phyloP scores from a whole-genome alignment of 805 yeast genomes.

The Ogataea trehaloabstinens region DNA sequence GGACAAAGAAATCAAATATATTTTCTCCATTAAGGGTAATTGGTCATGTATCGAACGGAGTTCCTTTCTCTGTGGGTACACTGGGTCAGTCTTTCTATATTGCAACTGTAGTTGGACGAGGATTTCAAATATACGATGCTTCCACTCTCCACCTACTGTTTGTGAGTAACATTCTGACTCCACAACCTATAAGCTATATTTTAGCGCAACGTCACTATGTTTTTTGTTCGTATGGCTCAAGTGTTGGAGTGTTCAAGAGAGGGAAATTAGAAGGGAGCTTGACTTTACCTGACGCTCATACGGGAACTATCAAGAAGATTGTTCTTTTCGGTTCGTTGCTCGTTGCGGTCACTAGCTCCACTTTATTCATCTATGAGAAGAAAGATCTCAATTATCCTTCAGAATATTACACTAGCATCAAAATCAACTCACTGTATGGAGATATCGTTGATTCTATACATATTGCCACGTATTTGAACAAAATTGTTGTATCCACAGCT shows the following conservation, averaged over 20 bases:
- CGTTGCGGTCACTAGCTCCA: slow-evolving; percentile 48
- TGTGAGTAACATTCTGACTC: slow-evolving; percentile 78
- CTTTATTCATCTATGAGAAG: slow-evolving; percentile 32
- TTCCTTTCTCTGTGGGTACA: slow-evolving; percentile 85
- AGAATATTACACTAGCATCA: slow-evolving; percentile 66
- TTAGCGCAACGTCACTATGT: slow-evolving; percentile 83
- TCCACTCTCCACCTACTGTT: slow-evolving; percentile 80
- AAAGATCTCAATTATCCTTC: slow-evolving; percentile 46
- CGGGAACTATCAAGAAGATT: slow-evolving; percentile 45
- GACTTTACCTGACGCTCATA: slow-evolving; percentile 25
- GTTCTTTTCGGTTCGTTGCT: slow-evolving; percentile 76
- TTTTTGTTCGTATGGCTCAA: slow-evolving; percentile 69
- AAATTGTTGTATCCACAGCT: slow-evolving; percentile 79
- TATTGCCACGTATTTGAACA: slow-evolving; percentile 90
- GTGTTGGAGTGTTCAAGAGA: slow-evolving; percentile 76
- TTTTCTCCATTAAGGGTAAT: slow-evolving; percentile 84
- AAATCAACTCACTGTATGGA: slow-evolving; percentile 63
- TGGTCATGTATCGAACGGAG: slow-evolving; percentile 85
- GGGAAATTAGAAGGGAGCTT: slow-evolving; percentile 59
- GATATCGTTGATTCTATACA: slow-evolving; percentile 68
- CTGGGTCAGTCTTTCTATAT: slow-evolving; percentile 85
- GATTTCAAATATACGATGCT: slow-evolving; percentile 92
- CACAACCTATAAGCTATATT: slow-evolving; percentile 64
- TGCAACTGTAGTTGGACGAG: slow-evolving; percentile 84
- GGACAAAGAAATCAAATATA: slow-evolving; percentile 46